A percentile compares a stretch with the other conserved stretches of the same genome.
These are phyloP conservation scores for Paspalum vaginatum DNA, from an alignment of 176 grass and related monocot genomes.

Conservation along the genomic window DNA sequence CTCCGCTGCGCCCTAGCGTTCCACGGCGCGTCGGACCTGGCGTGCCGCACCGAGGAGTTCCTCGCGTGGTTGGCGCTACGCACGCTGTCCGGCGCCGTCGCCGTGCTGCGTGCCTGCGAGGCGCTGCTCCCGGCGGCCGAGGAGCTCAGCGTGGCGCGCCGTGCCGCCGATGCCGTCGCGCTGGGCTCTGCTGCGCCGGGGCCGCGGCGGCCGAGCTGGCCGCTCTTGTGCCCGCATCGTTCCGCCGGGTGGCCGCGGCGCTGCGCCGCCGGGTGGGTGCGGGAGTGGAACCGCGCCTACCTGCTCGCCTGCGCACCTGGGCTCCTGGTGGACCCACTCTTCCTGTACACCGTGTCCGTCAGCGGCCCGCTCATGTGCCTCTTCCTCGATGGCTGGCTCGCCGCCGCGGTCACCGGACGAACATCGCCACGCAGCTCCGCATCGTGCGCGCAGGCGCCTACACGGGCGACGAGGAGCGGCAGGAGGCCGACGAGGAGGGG, in stretches of 20 bases:
- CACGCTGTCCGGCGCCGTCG: slow-evolving; percentile 53
- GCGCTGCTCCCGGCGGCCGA: slow-evolving; percentile 46
- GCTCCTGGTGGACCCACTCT: slow-evolving; percentile 87
- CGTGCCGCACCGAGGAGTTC: slow-evolving; percentile 62
- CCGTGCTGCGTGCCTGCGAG: slow-evolving; percentile 56
- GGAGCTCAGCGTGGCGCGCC: slow-evolving; percentile 47
- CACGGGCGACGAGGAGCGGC: slow-evolving; percentile 47
- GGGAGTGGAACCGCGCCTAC: slow-evolving; percentile 84
- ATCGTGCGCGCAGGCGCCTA: background rate
- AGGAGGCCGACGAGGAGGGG: background rate
- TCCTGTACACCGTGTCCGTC: slow-evolving; percentile 80
- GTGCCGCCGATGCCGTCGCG: slow-evolving; percentile 45
- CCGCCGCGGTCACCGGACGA: slow-evolving; percentile 71
- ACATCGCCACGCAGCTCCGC: slow-evolving; percentile 66
- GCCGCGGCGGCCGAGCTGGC: slow-evolving; percentile 65
- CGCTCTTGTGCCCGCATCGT: slow-evolving; percentile 41
- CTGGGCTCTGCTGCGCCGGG: slow-evolving; percentile 56
- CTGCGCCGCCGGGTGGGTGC: slow-evolving; percentile 57
- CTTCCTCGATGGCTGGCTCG: slow-evolving; percentile 95
- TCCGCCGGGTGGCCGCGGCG: slow-evolving; percentile 55
- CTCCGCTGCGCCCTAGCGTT: slow-evolving; percentile 65
- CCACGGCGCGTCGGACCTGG: slow-evolving; percentile 61
- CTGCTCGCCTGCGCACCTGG: slow-evolving; percentile 80
- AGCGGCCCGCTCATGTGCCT: slow-evolving; percentile 81
- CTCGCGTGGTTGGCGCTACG: slow-evolving; percentile 44